Percentiles rank a stretch among this genome's conserved stretches.
These are phyloP conservation scores for Metschnikowia borealis DNA, from an alignment of 805 yeast species.

Conservation along the genomic window DNA sequence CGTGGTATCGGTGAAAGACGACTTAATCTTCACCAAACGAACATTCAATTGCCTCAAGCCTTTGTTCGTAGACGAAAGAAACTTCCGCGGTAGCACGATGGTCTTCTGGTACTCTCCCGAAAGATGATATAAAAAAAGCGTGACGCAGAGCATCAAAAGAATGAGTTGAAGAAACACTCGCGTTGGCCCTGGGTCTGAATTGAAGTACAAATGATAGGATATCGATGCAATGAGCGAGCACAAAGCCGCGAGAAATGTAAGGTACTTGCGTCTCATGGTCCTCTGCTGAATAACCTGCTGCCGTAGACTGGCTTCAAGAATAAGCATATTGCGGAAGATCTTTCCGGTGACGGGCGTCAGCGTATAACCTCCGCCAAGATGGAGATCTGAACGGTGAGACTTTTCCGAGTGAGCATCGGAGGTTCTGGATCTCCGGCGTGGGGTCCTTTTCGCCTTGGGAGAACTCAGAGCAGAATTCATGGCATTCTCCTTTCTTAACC, in stretches of 20 bases:
- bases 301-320: slow-evolving; percentile 81
- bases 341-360: slow-evolving; percentile 54
- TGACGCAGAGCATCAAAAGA: slow-evolving; percentile 58
- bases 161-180: slow-evolving; percentile 48
- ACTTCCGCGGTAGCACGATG: slow-evolving; percentile 74
- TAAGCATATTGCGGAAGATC: slow-evolving; percentile 75
- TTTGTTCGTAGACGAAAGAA: slow-evolving; percentile 78
- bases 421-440: slow-evolving; percentile 14
- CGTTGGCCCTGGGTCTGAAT: slow-evolving; percentile 19
- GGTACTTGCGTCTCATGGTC: slow-evolving; percentile 57
- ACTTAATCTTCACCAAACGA: slow-evolving; percentile 61
- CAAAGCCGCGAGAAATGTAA: slow-evolving; percentile 45
- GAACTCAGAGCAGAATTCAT: slow-evolving; percentile 5
- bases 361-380: slow-evolving; percentile 17
- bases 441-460: slow-evolving; percentile 7
- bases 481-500: slow-evolving; percentile 2
- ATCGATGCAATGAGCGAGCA: slow-evolving; percentile 40
- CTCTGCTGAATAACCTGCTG: slow-evolving; percentile 75
- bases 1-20: slow-evolving; percentile 29
- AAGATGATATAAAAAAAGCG: slow-evolving; percentile 71
- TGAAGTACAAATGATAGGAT: slow-evolving; percentile 35
- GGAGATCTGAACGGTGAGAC: slow-evolving; percentile 15
- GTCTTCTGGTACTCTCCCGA: slow-evolving; percentile 90
- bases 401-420: slow-evolving; percentile 16
- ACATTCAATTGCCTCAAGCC: slow-evolving; percentile 83